Base-by-base conservation (phyloP, 441 rosid species). In the Rhodomyrtus psidioides region DNA sequence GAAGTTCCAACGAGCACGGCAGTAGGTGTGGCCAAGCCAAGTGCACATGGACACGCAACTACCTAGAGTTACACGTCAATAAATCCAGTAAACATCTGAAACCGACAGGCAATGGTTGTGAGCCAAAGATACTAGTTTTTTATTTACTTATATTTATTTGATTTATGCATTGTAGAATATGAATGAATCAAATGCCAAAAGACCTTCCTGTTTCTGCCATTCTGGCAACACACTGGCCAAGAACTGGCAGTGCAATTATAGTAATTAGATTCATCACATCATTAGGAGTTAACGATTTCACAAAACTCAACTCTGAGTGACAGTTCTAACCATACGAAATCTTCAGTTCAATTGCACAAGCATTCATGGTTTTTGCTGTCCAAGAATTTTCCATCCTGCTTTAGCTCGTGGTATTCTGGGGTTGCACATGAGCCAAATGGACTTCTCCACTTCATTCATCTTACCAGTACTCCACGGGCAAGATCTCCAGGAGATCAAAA, bases 41-140 rank as follows among this genome's bases (percentile, higher is more conserved):
- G 98, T 88, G 99, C 99, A 90, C 99, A 95, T 59, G 99, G 99
- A 93, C 99, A 97, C 89, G 99, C 99, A 91, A 96, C 92, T 90
- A 97, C 99, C 99, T 97, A 93, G 60, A 87, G 83, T 90, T 70
- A 90, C 82, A 60, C 59, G 53, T 90, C 13, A 84, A 55, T 12
- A 84, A 83, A 75, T 87, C 91, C 75, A 87, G 30, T 28, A 82
- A 46, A 28, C 5, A 58, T 2, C 60, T 53, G 39, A 58, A 84
- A 49, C 42, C 24, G 14, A 46, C n/a, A 8, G 7, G 53, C 26
- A 62, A 46, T 59, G 6, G 19, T 28, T 82, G 54, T 27, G 17
- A 70, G 57, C 58, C 74, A 60, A 76, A 44, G 58, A 81, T 7
- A 83, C 30, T 23, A 65, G 24, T 65, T 65, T 26, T 65, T 65